Percentiles rank a stretch among this genome's conserved stretches.
These are phyloP conservation scores for Kitagawia praeruptora DNA, from an alignment of 129 eudicot species.

Conservation along the genomic window DNA sequence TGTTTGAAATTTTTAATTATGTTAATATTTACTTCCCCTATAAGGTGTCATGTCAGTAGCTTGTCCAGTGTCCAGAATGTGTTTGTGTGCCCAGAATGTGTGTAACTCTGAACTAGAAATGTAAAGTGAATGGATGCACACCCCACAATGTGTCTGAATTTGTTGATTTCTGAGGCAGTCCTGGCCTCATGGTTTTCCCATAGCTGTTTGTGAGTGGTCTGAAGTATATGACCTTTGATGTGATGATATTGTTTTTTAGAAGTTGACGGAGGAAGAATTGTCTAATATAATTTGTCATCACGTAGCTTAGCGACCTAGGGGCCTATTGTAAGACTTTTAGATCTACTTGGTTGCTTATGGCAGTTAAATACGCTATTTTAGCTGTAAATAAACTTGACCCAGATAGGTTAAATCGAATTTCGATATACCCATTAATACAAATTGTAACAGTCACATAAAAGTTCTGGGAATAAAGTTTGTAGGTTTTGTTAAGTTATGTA, in stretches of 20 bases:
- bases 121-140: too few species aligned
- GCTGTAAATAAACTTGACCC: background rate
- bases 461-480: background rate
- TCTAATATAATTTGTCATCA: background rate
- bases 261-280: background rate
- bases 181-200: background rate
- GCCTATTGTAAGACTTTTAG: background rate
- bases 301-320: background rate
- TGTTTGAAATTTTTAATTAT: background rate
- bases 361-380: background rate
- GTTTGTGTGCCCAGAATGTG: too few species aligned
- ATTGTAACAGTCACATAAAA: background rate
- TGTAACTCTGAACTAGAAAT: too few species aligned
- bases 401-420: background rate
- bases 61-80: too few species aligned
- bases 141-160: background rate
- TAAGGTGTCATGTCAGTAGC: too few species aligned
- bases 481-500: background rate
- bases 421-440: background rate
- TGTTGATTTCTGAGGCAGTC: background rate
- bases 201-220: background rate
- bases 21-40: too few species aligned
- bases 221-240: background rate
- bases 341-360: background rate
- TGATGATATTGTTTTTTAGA: background rate